Evolutionary conservation across 306 rosid genomes (phyloP).

Genomic region (Cucumis hystrix): DNA sequence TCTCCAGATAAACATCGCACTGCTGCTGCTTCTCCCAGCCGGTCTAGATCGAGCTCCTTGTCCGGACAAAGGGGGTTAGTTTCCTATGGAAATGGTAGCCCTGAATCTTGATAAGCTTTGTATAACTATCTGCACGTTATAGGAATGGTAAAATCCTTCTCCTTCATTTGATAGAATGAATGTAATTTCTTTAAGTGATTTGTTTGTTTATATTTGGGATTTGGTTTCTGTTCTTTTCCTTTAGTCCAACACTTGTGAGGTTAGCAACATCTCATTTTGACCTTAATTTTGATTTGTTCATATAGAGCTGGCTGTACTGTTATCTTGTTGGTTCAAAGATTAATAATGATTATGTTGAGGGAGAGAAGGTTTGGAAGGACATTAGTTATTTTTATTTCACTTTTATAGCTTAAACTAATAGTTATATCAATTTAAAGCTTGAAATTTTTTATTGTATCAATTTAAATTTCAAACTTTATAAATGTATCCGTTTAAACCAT

Average conservation of each 20-base stretch:
- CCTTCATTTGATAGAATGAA: background rate
- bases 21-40: constrained; percentile 34
- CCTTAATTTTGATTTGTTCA: background rate
- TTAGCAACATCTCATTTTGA: background rate
- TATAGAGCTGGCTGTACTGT: background rate
- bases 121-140: background rate
- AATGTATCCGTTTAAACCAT: no score
- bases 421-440: no score
- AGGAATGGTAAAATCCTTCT: background rate
- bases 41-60: constrained; percentile 67
- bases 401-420: background rate
- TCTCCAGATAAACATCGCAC: constrained; percentile 38
- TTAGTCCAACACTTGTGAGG: background rate
- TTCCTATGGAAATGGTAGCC: constrained; percentile 80
- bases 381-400: background rate
- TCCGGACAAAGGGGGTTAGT: constrained; percentile 72
- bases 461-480: no score
- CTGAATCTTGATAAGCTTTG: constrained; percentile 15
- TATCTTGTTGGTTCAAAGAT: background rate
- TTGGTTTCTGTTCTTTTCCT: background rate
- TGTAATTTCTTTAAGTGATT: background rate
- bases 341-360: background rate
- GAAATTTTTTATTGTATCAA: no score
- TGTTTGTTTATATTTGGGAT: background rate
- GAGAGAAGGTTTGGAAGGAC: background rate